These are phyloP conservation scores for Scalesia atractyloides DNA, from an alignment of 129 eudicot species.

Conservation along the genomic window DNA sequence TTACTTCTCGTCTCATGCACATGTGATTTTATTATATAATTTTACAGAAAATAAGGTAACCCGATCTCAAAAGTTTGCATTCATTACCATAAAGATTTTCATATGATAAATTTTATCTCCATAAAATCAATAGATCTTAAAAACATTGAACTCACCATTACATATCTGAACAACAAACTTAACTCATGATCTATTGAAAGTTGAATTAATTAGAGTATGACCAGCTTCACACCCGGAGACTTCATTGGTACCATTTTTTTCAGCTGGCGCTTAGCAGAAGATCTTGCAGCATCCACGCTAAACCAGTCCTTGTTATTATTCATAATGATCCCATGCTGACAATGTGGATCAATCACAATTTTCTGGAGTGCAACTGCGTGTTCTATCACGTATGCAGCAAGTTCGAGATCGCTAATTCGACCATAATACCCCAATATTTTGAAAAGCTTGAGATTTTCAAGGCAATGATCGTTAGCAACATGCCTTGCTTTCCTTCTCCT, in stretches of 20 bases:
- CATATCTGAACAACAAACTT: neutral
- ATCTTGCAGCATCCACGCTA: neutral
- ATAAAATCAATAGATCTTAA: no score
- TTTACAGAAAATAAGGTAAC: no score
- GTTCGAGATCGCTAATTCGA: constrained; percentile 21
- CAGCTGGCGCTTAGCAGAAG: constrained; percentile 1
- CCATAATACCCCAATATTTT: constrained; percentile 26
- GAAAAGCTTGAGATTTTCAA: constrained; percentile 1
- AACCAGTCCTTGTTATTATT: no score
- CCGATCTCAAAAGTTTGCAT: no score
- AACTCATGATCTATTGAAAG: neutral
- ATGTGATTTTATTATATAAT: no score
- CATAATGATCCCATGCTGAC: neutral
- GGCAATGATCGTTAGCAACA: neutral
- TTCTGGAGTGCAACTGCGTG: constrained; percentile 5
- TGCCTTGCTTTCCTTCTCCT: neutral
- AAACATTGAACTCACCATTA: neutral
- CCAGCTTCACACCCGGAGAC: neutral
- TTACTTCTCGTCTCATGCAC: no score
- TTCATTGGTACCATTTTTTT: neutral
- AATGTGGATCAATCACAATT: constrained; percentile 21
- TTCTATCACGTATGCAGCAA: neutral
- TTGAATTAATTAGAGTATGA: neutral
- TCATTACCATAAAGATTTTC: no score
- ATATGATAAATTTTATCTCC: no score